Conservation (phyloP, 331 rosid genomes). For the Rhamnella rubrinervis region DNA sequence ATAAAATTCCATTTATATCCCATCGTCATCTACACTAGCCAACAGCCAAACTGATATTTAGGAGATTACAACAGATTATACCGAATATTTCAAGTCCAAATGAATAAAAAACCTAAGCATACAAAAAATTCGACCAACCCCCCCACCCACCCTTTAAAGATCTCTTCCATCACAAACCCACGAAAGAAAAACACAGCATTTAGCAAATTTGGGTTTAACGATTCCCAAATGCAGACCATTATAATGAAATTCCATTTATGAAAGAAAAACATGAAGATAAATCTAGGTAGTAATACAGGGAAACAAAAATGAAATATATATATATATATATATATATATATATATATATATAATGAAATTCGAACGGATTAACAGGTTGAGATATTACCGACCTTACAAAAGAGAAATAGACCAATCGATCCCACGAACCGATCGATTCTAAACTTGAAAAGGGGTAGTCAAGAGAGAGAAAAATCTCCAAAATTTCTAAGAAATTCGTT, state of each 20-base stretch:
- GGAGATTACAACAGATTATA: neutral
- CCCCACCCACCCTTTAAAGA: neutral
- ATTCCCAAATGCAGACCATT: neutral
- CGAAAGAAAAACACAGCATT: conserved; percentile 7
- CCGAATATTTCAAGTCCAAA: neutral
- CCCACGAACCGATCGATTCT: conserved; percentile 13
- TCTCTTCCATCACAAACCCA: neutral
- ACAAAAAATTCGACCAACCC: neutral
- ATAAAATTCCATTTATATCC: neutral
- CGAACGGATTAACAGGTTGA: neutral
- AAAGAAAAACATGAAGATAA: neutral
- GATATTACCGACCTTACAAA: conserved; percentile 35
- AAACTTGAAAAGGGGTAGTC: conserved; percentile 9
- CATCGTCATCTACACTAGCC: neutral
- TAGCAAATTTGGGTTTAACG: neutral
- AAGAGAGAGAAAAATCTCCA: neutral
- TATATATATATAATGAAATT: neutral
- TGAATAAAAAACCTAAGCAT: neutral
- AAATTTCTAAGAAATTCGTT: conserved; percentile 1
- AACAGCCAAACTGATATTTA: neutral
- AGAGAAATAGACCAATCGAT: conserved; percentile 8
- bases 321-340: neutral
- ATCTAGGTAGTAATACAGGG: neutral
- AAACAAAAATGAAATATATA: neutral
- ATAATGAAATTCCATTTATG: neutral